Base-by-base conservation (phyloP, 2,329 filamentous ascomycete genomes). In the Mollisia scopiformis region DNA sequence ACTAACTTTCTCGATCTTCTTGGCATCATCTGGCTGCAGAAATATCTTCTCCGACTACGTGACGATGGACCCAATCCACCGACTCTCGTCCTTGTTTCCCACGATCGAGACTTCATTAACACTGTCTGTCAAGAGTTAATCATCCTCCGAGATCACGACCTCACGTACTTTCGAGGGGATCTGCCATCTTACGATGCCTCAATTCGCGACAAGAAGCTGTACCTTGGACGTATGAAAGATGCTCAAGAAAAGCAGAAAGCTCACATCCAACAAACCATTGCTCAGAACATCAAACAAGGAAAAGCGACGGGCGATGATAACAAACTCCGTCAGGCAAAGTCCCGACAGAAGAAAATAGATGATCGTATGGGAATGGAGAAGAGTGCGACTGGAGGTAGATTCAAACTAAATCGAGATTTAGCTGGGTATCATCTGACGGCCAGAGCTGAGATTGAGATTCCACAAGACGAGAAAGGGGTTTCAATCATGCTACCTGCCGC, bases 1-100 rank as follows among this genome's bases (percentile, higher is more conserved):
- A 96, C 92, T 33, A 96, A 96, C 71, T 96, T 92, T 71, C 82
- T 96, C 1, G 92, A 96, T 70, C 79, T 96, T 0, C 82, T 93
- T 0, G 91, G 90, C 1, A 93, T 96, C 59, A 85, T 96, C 58
- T 96, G 92, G 91, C 80, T 97, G 1, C 89, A 96, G 71, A 83
- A 83, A 13, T 88, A 93, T 70, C 83, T 96, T 10, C 78, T 83
- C 37, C 77, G 82, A 1, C 74, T 88, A 2, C 79, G 80, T 3
- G 82, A 86, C 21, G 74, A 74, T 0, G 76, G 80, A 0, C 75
- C 80, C 2, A 84, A 81, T 0, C 68, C 83, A 0, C 84, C 84
- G 0, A 95, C 91, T 0, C 80, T 95, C 1, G 79, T 96, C 16
- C 79, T 95, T 1, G 91, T 95, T 2, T 95, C 92, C 0, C 92